phyloP scores from a whole-genome alignment of 2,329 filamentous ascomycete species.

The Hypoxylon sp. region DNA sequence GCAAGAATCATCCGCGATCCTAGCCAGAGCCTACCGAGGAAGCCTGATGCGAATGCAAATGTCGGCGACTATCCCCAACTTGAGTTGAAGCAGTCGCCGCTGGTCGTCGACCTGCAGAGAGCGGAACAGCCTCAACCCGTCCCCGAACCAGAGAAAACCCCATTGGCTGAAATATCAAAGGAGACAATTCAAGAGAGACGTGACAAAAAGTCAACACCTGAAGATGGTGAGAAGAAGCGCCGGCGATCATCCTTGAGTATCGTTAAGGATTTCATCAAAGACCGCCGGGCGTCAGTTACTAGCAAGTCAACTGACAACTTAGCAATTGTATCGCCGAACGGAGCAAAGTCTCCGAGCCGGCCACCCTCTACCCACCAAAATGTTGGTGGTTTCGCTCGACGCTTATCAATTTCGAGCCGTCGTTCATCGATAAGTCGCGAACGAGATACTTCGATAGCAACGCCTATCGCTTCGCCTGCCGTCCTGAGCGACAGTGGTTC shows the following conservation, averaged over 20 bases:
- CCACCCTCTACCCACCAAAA: slow-evolving; percentile 64
- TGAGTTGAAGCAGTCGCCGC: slow-evolving; percentile 71
- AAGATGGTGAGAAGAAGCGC: slow-evolving; percentile 58
- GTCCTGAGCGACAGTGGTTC: slow-evolving; percentile 63
- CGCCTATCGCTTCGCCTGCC: slow-evolving; percentile 58
- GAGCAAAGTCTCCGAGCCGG: slow-evolving; percentile 63
- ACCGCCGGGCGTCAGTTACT: slow-evolving; percentile 66
- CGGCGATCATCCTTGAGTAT: slow-evolving; percentile 72
- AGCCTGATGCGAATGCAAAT: slow-evolving; percentile 60
- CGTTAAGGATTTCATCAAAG: slow-evolving; percentile 74
- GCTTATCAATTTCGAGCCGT: slow-evolving; percentile 75
- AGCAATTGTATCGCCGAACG: slow-evolving; percentile 51
- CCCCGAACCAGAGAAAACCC: slow-evolving; percentile 50
- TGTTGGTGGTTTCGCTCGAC: slow-evolving; percentile 67
- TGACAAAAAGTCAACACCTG: slow-evolving; percentile 56
- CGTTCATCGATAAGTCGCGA: slow-evolving; percentile 68
- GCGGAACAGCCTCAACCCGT: slow-evolving; percentile 53
- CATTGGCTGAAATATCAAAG: slow-evolving; percentile 53
- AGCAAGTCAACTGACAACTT: slow-evolving; percentile 65
- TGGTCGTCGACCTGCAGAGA: slow-evolving; percentile 71
- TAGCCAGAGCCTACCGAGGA: slow-evolving; percentile 59
- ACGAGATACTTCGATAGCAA: slow-evolving; percentile 49
- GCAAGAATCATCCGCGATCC: slow-evolving; percentile 84
- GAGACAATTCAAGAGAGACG: slow-evolving; percentile 66
- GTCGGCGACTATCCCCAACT: slow-evolving; percentile 63